Evolutionary conservation across 345 rosid genomes (phyloP).

Genomic region (Citrus cavaleriei): DNA sequence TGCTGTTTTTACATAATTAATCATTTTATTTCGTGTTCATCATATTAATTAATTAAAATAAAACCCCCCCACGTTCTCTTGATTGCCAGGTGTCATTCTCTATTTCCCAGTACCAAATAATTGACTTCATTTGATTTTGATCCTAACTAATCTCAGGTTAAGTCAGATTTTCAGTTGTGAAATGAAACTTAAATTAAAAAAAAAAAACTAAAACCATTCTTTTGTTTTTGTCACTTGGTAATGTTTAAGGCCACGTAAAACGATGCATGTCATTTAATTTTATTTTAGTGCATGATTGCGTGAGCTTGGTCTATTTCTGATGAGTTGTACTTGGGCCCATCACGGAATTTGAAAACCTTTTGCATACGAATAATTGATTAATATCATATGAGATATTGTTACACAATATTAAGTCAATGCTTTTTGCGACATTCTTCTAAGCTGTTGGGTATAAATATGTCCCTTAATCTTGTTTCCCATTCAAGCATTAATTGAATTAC

Average conservation of each 20-base stretch:
- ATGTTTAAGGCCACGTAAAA: conserved; percentile 8
- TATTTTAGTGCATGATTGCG: conserved; percentile 15
- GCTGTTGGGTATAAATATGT: conserved; percentile 25
- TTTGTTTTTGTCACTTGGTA: conserved; percentile 9
- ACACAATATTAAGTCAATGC: conserved; percentile 15
- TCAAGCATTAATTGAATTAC: conserved; percentile 13
- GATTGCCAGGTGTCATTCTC: conserved; percentile 25
- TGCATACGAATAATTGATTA: conserved; percentile 21
- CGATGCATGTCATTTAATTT: neutral
- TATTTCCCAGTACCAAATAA: neutral
- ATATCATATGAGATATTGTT: conserved; percentile 22
- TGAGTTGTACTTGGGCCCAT: conserved; percentile 42
- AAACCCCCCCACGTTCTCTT: conserved; percentile 22
- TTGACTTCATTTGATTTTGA: neutral
- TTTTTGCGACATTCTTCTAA: conserved; percentile 20
- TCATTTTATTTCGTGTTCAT: neutral
- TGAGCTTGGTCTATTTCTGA: conserved; percentile 10
- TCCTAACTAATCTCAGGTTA: conserved; percentile 10
- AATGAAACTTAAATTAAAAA: neutral
- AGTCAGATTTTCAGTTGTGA: neutral
- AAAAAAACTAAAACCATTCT: neutral
- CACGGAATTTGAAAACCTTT: conserved; percentile 10
- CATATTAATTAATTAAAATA: neutral
- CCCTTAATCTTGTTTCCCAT: conserved; percentile 8
- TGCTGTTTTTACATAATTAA: neutral